Evolutionary conservation across 306 rosid genomes (phyloP), one percentile per base, ranked within the genome.

Genomic region (Cicer cuneatum): DNA sequence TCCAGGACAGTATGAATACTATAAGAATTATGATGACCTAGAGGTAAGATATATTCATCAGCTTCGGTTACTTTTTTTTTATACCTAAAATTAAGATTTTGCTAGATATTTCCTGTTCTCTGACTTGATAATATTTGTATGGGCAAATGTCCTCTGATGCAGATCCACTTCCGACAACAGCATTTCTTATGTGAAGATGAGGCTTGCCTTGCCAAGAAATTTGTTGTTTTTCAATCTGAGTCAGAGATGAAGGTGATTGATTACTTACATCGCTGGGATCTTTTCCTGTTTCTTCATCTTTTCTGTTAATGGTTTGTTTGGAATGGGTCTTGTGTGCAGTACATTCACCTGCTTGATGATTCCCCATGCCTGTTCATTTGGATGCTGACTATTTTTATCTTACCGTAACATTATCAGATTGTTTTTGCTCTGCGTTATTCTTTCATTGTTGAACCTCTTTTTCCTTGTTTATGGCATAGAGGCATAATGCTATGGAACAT

Each of bases 151-250:
- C 43, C 48, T 69, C 16, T 85, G 45, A 65, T 42, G 49, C 86
- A 94, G 99, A 92, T 85, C 74, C 99, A 94, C 72, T 92, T 94
- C 82, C 97, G 97, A 76, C 93, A 87, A 43, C 86, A 83, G 46
- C 97, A 94, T 83, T 94, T 92, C 81, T 85, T 94, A 49, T 94
- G 99, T 82, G 99, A 94, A 90, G 99, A 94, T 48, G 99, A 94
- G 58, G 84, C 87, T 45, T 94, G 99, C 80, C 97, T 94, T 58
- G 72, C 84, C 41, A 94, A 92, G 82, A 94, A 94, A 83, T 94
- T 94, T 83, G 10, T 89, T 41, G 99, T 94, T 62, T 94, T 92
- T 75, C 92, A 79, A 67, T 87, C 97, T 69, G 99, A 92, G 73
- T 39, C 87, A 35, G 99, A 90, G 80, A 87, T 94, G 93, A 94